These are phyloP conservation scores for Nosema muscidifuracis DNA, from an alignment of 371 early-diverging fungal genomes.

Conservation along the genomic window DNA sequence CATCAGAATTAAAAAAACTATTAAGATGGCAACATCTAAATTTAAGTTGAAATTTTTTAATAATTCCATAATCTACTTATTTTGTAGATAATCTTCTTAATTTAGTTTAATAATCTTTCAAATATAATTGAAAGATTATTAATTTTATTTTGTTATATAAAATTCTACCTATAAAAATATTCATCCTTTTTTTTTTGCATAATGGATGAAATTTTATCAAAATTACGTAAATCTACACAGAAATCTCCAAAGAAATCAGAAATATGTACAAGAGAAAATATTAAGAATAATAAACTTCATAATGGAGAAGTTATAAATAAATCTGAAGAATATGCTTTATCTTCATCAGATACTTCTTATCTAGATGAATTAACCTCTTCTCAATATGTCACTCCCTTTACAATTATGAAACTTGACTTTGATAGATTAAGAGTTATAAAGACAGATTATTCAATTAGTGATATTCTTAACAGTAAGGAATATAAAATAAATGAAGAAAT, in stretches of 20 bases:
- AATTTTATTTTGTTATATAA: too few relatives aligned
- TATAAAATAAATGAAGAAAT: constrained; percentile 9
- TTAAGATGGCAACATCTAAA: too few relatives aligned
- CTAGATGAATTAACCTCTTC: constrained; percentile 7
- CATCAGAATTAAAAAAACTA: too few relatives aligned
- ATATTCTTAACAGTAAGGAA: constrained; percentile 1
- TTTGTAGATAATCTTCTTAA: too few relatives aligned
- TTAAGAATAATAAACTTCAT: too few relatives aligned
- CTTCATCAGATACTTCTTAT: too few relatives aligned
- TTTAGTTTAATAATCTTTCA: too few relatives aligned
- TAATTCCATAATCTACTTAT: too few relatives aligned
- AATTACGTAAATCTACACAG: constrained; percentile 10
- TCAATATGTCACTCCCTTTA: constrained; percentile 4
- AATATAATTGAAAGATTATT: too few relatives aligned
- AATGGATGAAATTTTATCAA: constrained; percentile 13
- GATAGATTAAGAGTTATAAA: neutral
- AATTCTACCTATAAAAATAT: too few relatives aligned
- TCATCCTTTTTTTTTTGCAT: neutral
- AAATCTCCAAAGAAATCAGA: neutral
- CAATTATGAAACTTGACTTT: constrained; percentile 37
- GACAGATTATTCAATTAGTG: neutral
- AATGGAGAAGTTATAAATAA: too few relatives aligned
- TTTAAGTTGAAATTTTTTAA: too few relatives aligned
- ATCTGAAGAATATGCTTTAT: neutral
- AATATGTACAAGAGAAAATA: neutral